phyloP scores from a whole-genome alignment of 2,329 filamentous ascomycete genomes.

The Trichophyton equinum region DNA sequence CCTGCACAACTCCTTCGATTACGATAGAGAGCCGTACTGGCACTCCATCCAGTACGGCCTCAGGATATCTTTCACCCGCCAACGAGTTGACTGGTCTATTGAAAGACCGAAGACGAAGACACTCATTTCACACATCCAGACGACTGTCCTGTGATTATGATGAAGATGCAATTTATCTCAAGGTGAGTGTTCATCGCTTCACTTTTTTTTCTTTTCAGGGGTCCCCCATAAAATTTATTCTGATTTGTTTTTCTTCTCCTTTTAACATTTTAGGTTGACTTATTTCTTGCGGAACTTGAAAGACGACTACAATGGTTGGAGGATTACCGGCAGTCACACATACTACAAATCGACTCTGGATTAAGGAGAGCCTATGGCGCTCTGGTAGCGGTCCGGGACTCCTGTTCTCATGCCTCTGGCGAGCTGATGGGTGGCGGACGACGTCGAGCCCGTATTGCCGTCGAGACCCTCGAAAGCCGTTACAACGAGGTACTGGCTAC shows the following conservation, averaged over 20 bases:
- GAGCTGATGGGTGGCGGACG: slow-evolving; percentile 80
- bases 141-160: slow-evolving; percentile 34
- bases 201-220: neutral
- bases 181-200: slow-evolving; percentile 17
- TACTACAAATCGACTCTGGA: slow-evolving; percentile 69
- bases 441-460: slow-evolving; percentile 71
- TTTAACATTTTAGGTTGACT: slow-evolving; percentile 26
- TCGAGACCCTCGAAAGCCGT: slow-evolving; percentile 77
- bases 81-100: slow-evolving; percentile 24
- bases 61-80: slow-evolving; percentile 20
- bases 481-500: slow-evolving; percentile 78
- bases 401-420: slow-evolving; percentile 80
- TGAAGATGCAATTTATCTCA: slow-evolving; percentile 34
- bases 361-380: slow-evolving; percentile 77
- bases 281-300: slow-evolving; percentile 64
- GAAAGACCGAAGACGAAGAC: slow-evolving; percentile 31
- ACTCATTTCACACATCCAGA: slow-evolving; percentile 34
- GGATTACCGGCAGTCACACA: slow-evolving; percentile 68
- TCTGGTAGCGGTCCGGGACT: slow-evolving; percentile 70
- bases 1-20: slow-evolving; percentile 29
- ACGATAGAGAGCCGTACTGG: slow-evolving; percentile 24
- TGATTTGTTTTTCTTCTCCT: neutral
- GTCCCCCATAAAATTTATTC: neutral
- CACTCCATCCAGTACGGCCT: slow-evolving; percentile 16
- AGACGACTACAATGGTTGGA: slow-evolving; percentile 78